These are phyloP conservation scores for Centrapalus pauciflorus DNA, from an alignment of 129 eudicot genomes.

Conservation along the genomic window DNA sequence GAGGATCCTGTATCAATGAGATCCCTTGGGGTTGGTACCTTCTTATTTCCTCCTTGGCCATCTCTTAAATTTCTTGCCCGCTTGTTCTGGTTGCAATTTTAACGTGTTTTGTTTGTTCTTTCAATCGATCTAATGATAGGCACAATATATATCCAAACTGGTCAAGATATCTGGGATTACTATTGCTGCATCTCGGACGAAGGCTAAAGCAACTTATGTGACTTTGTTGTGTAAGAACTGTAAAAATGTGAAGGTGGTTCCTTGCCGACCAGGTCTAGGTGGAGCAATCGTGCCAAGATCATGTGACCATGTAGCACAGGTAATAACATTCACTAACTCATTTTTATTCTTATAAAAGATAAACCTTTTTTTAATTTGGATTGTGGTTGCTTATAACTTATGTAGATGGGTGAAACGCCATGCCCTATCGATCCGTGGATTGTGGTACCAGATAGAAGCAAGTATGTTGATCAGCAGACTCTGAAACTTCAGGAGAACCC, in stretches of 20 bases:
- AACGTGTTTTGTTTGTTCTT: not conserved
- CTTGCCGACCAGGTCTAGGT: constrained; percentile 97
- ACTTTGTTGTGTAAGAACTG: constrained; percentile 87
- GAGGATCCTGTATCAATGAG: constrained; percentile 88
- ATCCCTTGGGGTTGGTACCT: constrained; percentile 69
- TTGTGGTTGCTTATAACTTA: not conserved
- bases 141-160: constrained; percentile 88
- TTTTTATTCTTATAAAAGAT: not conserved
- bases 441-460: constrained; percentile 96
- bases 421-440: constrained; percentile 98
- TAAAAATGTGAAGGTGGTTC: constrained; percentile 80
- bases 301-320: constrained; percentile 91
- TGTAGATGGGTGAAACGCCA: constrained; percentile 78
- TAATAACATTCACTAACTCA: not conserved
- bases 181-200: constrained; percentile 93
- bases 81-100: not conserved
- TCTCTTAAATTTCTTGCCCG: not conserved
- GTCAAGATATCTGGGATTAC: constrained; percentile 93
- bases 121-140: constrained; percentile 26
- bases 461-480: constrained; percentile 98
- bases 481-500: constrained; percentile 95
- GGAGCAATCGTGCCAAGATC: constrained; percentile 96
- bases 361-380: not conserved
- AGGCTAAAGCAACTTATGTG: constrained; percentile 96
- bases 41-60: not conserved